Evolutionary conservation across 225 moss, liverwort and hornwort species (phyloP).

Genomic region (Marchantia paleacea): DNA sequence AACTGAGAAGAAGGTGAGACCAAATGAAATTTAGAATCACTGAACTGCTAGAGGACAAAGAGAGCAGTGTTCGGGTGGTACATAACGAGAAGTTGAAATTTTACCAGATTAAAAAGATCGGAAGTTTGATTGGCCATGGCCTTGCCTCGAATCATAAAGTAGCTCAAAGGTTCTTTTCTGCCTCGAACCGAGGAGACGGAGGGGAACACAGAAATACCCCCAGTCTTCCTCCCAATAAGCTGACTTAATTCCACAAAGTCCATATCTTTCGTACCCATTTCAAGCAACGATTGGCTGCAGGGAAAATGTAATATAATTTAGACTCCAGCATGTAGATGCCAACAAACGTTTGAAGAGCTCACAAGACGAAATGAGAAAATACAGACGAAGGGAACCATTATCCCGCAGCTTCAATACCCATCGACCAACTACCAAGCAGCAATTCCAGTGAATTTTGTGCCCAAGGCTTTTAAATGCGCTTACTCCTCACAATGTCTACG

Average conservation of each 20-base stretch:
- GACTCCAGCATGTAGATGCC: background rate
- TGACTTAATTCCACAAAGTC: constrained; percentile 93
- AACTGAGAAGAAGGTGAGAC: background rate
- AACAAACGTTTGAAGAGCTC: background rate
- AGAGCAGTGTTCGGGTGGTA: background rate
- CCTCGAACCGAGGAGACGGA: constrained; percentile 77
- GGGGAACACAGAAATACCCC: constrained; percentile 93
- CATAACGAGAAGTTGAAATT: background rate
- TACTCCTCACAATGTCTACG: background rate
- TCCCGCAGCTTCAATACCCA: background rate
- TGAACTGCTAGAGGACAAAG: background rate
- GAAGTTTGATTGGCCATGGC: constrained; percentile 84
- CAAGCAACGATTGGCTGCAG: constrained; percentile 88
- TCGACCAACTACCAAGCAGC: no score
- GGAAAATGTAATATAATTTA: background rate
- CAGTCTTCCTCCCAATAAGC: constrained; percentile 98
- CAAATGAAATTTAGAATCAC: background rate
- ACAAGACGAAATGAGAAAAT: background rate
- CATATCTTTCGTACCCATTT: constrained; percentile 96
- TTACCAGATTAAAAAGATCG: constrained; percentile 84
- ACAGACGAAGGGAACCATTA: no score
- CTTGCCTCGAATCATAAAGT: constrained; percentile 79
- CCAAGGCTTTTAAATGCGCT: background rate
- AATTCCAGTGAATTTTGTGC: background rate
- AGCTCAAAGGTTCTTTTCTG: constrained; percentile 64